Evolutionary conservation across 805 yeast genomes (phyloP), one percentile per base, ranked within the genome.

Genomic region (Phaffomyces opuntiae): DNA sequence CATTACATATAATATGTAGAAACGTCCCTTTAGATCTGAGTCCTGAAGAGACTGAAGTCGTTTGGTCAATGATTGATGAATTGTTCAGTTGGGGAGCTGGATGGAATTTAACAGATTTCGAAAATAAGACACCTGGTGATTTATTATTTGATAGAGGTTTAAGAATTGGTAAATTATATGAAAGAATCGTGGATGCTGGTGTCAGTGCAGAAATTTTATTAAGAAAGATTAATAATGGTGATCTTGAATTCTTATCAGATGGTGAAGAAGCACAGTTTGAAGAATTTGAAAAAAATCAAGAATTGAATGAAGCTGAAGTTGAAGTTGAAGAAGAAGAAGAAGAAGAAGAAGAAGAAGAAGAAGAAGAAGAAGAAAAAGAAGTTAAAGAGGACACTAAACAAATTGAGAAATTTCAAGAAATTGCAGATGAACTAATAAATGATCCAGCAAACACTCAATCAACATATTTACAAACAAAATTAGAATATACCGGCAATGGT

Each of bases 21-120:
- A 69, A 77, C 38, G 54, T 83, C 12, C 73, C 75, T 0, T 24
- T 34, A 3, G 75, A 77, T 49, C 48, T 64, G 2, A 56, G 65
- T 0, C 47, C 48, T 5, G 70, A 64, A 0, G 84, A 78, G 45
- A 69, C 71, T 45, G 52, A 60, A 1, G 69, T 77, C 1, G 73
- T 81, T 0, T 47, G 66, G 31, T 61, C 65, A 12, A 72, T 90
- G 79, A 79, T 87, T 48, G 77, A 78, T 27, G 73, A 70, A 19
- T 63, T 90, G 48, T 82, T 90, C 52, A 80, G 86, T 57, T 83
- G 80, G 60, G 97, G 97, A 27, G 96, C 96, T 0, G 95, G 95
- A 9, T 90, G 97, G 97, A 82, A 84, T 63, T 71, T 86, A 54
- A 68, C 80, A 3, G 95, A 89, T 61, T 74, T 70, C 48, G 76